A percentile compares a stretch with the other conserved stretches of the same genome.
These are phyloP conservation scores for Globisporangium radiosum DNA, from an alignment of 352 stramenopile species.

Conservation along the genomic window DNA sequence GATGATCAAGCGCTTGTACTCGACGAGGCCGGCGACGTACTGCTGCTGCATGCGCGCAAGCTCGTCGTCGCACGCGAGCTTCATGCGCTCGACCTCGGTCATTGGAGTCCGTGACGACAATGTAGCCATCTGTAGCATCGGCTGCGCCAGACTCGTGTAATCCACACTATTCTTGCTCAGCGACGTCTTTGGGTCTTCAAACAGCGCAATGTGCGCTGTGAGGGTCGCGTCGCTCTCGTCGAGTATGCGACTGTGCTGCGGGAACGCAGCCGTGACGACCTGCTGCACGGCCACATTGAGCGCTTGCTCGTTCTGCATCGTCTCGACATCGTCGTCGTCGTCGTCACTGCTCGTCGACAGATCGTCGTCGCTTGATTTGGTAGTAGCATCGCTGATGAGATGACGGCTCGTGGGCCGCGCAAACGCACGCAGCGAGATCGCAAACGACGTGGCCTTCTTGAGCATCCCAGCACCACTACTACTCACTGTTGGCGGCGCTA, in stretches of 20 bases:
- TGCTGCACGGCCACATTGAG: constrained; percentile 40
- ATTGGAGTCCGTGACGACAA: constrained; percentile 11
- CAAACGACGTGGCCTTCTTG: constrained; percentile 25
- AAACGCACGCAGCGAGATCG: constrained; percentile 31
- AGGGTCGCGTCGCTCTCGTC: constrained; percentile 33
- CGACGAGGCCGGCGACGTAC: constrained; percentile 44
- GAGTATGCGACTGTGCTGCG: constrained; percentile 15
- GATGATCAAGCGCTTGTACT: constrained; percentile 72
- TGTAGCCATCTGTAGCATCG: background rate
- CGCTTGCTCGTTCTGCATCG: constrained; percentile 36
- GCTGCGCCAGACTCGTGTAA: background rate
- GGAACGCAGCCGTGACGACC: constrained; percentile 46
- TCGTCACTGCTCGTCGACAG: constrained; percentile 46
- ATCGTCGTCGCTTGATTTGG: constrained; percentile 24
- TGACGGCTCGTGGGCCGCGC: background rate
- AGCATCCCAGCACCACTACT: constrained; percentile 6
- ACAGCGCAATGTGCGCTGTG: constrained; percentile 39
- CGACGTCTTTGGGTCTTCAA: constrained; percentile 31
- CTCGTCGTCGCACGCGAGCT: constrained; percentile 27
- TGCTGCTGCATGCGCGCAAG: constrained; percentile 46
- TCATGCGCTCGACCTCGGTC: constrained; percentile 37
- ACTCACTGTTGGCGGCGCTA: background rate
- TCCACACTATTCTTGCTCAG: constrained; percentile 10
- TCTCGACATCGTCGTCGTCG: constrained; percentile 28
- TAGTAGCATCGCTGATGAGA: background rate